Evolutionary conservation across 768 basidiomycete species (phyloP).

Genomic region (Pulveroboletus sp.): DNA sequence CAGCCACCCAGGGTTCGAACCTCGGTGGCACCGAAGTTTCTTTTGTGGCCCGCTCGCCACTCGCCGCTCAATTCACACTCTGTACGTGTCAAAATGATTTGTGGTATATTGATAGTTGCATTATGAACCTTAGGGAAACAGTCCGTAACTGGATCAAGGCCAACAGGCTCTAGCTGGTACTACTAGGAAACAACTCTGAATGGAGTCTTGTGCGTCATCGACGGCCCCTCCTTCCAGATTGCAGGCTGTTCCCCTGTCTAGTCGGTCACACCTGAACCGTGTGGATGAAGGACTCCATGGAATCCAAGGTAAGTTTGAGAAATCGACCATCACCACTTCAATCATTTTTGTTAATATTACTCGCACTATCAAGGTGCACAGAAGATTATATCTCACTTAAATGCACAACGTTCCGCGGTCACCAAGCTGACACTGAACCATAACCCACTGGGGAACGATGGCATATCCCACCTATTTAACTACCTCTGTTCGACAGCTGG

Average conservation of each 20-base stretch:
- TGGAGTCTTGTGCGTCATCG: constrained; percentile 13
- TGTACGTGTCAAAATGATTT: constrained; percentile 7
- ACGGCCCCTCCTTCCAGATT: not conserved
- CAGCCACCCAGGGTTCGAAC: no score
- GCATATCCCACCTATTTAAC: constrained; percentile 48
- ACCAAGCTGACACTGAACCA: constrained; percentile 52
- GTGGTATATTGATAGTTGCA: not conserved
- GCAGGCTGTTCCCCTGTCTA: constrained; percentile 8
- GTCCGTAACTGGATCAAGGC: no score
- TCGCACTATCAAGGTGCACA: constrained; percentile 45
- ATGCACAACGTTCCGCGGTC: constrained; percentile 38
- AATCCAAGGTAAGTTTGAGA: constrained; percentile 14
- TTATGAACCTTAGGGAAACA: not conserved
- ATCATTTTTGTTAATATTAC: constrained; percentile 3
- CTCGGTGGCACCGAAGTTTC: no score
- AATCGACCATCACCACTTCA: no score
- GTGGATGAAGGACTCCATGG: constrained; percentile 23
- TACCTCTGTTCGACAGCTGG: constrained; percentile 52
- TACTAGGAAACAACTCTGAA: constrained; percentile 2
- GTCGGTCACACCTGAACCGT: constrained; percentile 17
- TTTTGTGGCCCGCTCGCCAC: no score
- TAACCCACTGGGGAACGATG: constrained; percentile 56
- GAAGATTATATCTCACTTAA: constrained; percentile 45
- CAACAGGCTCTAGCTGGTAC: not conserved
- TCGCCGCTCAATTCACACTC: not conserved